Evolutionary conservation across 257 asterid genomes (phyloP), one percentile per base, ranked within the genome.

Genomic region (Voacanga thouarsii): DNA sequence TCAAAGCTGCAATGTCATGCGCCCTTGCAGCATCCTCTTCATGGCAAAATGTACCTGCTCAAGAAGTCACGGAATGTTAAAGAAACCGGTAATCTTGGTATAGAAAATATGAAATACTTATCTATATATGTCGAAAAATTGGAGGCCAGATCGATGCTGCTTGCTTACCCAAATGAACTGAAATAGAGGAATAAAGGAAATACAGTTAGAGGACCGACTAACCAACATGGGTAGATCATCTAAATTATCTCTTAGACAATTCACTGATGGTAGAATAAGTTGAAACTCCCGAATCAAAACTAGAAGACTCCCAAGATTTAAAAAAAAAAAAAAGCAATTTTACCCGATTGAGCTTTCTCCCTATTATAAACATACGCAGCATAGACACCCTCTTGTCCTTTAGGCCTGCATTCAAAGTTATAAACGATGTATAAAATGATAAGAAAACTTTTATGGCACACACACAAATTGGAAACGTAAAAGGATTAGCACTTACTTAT

Each of bases 21-120:
- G 70, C 70, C 70, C 70, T 64, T 12, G 70, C 70, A 5, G 70
- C 70, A 14, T 64, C 70, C 23, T 28, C 23, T 64, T 64, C 70
- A 64, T 33, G 6, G 1, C 4, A 12, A 18, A 64, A 64, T 9
- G 44, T 64, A 6, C 70, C 70, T 30, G 21, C 18, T 28, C 70
- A 64, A 12, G 43, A 3, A 26, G 6, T 6, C 33, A 61, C 0
- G 0, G 7, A 61, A 61, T 10, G 30, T n/a, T 23, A n/a, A 61
- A 21, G 18, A 24, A 10, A 61, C 18, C 0, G 0, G 26, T 61
- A 61, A 26, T 61, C 37, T 61, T 12, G 19, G 8, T 61, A 24
- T 24, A 7, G 16, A 24, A 59, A 59, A 24, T n/a, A 4, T n/a
- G 33, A 59, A 59, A 15, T n/a, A 59, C 37, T 9, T 23, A n/a